Conservation (phyloP, 495 filamentous ascomycete species). For the Lophiotrema nucula region DNA sequence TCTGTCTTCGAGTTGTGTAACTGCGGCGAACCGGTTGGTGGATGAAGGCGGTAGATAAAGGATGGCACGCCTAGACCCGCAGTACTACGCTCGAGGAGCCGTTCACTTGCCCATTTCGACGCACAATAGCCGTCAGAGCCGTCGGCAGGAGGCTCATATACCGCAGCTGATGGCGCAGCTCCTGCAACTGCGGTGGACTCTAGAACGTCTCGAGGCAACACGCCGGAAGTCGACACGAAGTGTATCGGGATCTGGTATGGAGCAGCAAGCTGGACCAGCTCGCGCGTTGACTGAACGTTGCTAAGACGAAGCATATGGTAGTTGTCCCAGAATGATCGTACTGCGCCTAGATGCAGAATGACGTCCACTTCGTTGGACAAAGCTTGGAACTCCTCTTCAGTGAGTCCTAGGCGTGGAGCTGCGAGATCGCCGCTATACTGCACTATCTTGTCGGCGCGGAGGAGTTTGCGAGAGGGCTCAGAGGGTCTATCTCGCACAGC, state of each 20-base stretch:
- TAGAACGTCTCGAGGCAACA: no score
- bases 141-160: background rate
- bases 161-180: background rate
- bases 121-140: constrained; percentile 17
- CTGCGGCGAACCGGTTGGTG: background rate
- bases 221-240: constrained; percentile 34
- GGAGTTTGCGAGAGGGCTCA: background rate
- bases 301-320: constrained; percentile 12
- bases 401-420: constrained; percentile 14
- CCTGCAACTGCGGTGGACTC: background rate
- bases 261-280: constrained; percentile 7
- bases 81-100: background rate
- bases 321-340: constrained; percentile 10
- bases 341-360: constrained; percentile 18
- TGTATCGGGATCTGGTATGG: constrained; percentile 13
- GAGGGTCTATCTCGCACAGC: background rate
- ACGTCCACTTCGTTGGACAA: constrained; percentile 8
- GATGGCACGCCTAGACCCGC: background rate
- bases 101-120: constrained; percentile 17
- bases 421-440: constrained; percentile 15
- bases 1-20: background rate
- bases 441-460: no score
- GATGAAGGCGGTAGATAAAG: background rate
- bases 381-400: background rate
- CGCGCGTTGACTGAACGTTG: constrained; percentile 16